Base-by-base conservation (phyloP, 2,329 filamentous ascomycete genomes). In the Penicillium sp. region DNA sequence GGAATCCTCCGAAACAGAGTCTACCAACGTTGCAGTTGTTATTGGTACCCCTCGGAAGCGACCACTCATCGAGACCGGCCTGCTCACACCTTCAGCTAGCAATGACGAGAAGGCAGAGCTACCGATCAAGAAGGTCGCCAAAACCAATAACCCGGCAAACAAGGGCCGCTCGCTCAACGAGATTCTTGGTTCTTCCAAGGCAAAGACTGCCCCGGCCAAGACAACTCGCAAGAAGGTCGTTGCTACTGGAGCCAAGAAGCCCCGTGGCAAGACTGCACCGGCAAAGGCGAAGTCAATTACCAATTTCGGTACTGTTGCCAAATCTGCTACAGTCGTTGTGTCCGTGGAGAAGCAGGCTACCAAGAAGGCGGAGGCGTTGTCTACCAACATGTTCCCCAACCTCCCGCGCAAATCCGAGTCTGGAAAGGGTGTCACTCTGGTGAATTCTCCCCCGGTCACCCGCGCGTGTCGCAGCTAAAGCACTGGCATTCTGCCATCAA, bases 21-120 rank as follows among this genome's bases (percentile, higher is more conserved):
- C 75, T 26, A 78, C 82, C 21, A 78, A 81, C 70, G 71, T 76
- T 39, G 67, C 73, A 19, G 74, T 81, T 23, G 73, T 80, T 23
- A 72, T 81, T 49, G 55, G 68, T 14, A 72, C 75, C 14, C 69
- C 75, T 3, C 71, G 68, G 62, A 78, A 78, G 63, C 69, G 68
- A 44, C 63, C 69, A 49, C 68, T 64, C 55, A 65, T 59, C 13
- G 63, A 71, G 23, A 74, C 67, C 7, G 73, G 73, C 35, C 68
- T 77, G 42, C 70, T 75, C 49, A 80, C 78, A 7, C 78, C 78
- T 27, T 73, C 76, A 8, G 75, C 75, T 45, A 79, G 75, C 52
- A 70, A 78, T 42, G 71, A 76, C 46, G 72, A 75, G 57, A 66
- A 67, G 45, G 57, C 65, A 49, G 48, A 50, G 13, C 57, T 53